phyloP scores from a whole-genome alignment of 768 basidiomycete genomes.

The Rubroboletus pulcherrimus region DNA sequence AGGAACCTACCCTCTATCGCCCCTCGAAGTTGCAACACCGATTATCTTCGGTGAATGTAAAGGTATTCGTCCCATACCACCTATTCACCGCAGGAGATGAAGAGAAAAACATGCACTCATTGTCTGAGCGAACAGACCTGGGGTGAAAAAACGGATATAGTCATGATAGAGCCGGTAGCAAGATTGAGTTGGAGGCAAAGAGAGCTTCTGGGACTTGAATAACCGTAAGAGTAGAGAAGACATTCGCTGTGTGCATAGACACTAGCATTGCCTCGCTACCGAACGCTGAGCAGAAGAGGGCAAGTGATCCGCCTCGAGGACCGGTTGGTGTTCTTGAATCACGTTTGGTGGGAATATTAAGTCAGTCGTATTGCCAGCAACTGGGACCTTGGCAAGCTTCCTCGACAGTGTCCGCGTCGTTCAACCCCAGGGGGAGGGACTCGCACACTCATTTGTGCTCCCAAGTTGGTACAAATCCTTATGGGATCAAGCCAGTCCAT shows the following conservation, averaged over 20 bases:
- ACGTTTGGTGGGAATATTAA: conserved; percentile 19
- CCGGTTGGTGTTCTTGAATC: conserved; percentile 1
- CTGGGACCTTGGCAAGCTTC: neutral
- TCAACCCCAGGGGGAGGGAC: neutral
- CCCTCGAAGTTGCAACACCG: conserved; percentile 71
- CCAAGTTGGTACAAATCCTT: neutral
- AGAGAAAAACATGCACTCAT: neutral
- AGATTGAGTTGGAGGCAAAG: conserved; percentile 9
- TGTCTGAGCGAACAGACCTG: conserved; percentile 37
- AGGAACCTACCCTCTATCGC: conserved; percentile 58
- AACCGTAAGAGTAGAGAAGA: conserved; percentile 23
- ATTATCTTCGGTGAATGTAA: conserved; percentile 74
- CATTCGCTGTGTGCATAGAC: conserved; percentile 28
- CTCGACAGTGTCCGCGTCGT: neutral
- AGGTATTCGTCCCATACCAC: conserved; percentile 64
- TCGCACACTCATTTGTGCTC: neutral
- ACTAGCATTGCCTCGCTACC: conserved; percentile 30
- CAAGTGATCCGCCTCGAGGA: conserved; percentile 12
- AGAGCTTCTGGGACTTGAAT: conserved; percentile 16
- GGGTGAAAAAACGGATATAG: conserved; percentile 53
- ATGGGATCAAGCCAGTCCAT: conserved; percentile 74
- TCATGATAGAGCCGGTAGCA: conserved; percentile 54
- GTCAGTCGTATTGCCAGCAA: no score
- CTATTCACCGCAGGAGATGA: conserved; percentile 33
- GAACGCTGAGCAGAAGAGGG: conserved; percentile 4